Evolutionary conservation across 2,329 filamentous ascomycete genomes (phyloP).

Genomic region (Sporothrix sp.): DNA sequence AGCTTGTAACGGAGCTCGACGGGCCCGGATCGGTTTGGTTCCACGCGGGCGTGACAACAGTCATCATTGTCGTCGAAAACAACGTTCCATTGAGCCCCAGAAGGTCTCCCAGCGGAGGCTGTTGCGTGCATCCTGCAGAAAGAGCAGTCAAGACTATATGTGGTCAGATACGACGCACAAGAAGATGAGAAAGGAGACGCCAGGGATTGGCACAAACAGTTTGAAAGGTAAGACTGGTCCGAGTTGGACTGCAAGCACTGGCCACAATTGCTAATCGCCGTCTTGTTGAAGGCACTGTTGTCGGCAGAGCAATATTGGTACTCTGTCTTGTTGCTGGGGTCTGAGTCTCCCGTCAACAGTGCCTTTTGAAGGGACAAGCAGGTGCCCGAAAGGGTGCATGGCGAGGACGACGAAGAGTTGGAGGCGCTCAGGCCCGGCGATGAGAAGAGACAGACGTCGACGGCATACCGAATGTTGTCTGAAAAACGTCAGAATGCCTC

Average conservation of each 20-base stretch:
- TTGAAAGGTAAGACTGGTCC: conserved; percentile 35
- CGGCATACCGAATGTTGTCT: conserved; percentile 42
- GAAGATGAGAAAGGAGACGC: neutral
- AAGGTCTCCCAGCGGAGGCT: conserved; percentile 28
- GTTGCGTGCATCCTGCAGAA: conserved; percentile 38
- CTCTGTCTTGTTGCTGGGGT: conserved; percentile 19
- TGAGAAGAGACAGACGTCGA: conserved; percentile 38
- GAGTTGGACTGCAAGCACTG: conserved; percentile 34
- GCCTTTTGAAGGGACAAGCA: conserved; percentile 33
- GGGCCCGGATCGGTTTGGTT: conserved; percentile 20
- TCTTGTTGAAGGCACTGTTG: conserved; percentile 24
- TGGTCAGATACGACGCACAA: neutral
- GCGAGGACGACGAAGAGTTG: conserved; percentile 30
- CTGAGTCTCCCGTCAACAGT: conserved; percentile 27
- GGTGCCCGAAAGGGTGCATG: conserved; percentile 33
- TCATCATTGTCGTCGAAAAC: conserved; percentile 30
- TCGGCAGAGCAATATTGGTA: conserved; percentile 35
- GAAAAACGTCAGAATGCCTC: neutral
- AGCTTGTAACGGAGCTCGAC: conserved; percentile 18
- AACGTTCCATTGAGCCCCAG: conserved; percentile 35
- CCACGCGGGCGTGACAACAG: conserved; percentile 28
- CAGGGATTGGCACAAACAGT: conserved; percentile 32
- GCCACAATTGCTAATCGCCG: conserved; percentile 29
- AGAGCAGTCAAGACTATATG: conserved; percentile 37
- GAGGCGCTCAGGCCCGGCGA: conserved; percentile 23